Percentiles rank a stretch among this genome's conserved stretches.
These are phyloP conservation scores for Tylopilus subfusipes DNA, from an alignment of 768 basidiomycete genomes.

Conservation along the genomic window DNA sequence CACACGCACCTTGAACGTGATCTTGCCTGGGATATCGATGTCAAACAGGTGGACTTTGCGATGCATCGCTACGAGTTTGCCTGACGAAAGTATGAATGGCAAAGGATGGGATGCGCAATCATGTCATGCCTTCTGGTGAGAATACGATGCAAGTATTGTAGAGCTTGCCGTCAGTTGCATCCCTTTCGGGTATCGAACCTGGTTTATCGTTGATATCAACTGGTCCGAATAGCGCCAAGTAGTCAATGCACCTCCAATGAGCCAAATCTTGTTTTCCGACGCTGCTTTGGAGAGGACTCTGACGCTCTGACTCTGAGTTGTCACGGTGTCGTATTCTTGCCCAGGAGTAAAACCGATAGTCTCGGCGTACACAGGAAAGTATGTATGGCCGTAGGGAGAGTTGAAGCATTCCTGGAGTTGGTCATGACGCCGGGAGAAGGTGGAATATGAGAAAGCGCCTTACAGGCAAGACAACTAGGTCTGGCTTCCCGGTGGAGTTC, in stretches of 20 bases:
- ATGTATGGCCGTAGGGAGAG: slow-evolving; percentile 74
- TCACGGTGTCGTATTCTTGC: slow-evolving; percentile 51
- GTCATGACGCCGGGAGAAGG: slow-evolving; percentile 1
- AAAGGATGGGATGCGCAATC: neutral
- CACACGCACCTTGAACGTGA: slow-evolving; percentile 73
- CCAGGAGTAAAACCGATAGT: slow-evolving; percentile 61
- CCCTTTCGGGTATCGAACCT: slow-evolving; percentile 94
- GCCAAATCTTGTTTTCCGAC: slow-evolving; percentile 74
- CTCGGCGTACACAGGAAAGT: slow-evolving; percentile 85
- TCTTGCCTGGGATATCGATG: slow-evolving; percentile 92
- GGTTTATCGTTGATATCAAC: neutral
- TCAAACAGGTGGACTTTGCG: slow-evolving; percentile 97
- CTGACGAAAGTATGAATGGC: slow-evolving; percentile 36
- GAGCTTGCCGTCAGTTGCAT: slow-evolving; percentile 55
- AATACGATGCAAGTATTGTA: slow-evolving; percentile 96
- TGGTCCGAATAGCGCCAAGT: neutral
- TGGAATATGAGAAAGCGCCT: slow-evolving; percentile 21
- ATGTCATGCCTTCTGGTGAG: slow-evolving; percentile 61
- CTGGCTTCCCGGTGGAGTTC: slow-evolving; percentile 48
- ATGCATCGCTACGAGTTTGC: slow-evolving; percentile 81
- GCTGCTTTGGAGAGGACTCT: slow-evolving; percentile 79
- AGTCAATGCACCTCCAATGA: slow-evolving; percentile 74
- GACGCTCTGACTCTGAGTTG: slow-evolving; percentile 69
- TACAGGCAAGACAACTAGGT: slow-evolving; percentile 83
- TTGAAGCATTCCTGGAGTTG: slow-evolving; percentile 77